A percentile compares a stretch with the other conserved stretches of the same genome.
Evolutionary conservation across 2,329 filamentous ascomycete genomes (phyloP).

Genomic region (Elsinoe ampelina): DNA sequence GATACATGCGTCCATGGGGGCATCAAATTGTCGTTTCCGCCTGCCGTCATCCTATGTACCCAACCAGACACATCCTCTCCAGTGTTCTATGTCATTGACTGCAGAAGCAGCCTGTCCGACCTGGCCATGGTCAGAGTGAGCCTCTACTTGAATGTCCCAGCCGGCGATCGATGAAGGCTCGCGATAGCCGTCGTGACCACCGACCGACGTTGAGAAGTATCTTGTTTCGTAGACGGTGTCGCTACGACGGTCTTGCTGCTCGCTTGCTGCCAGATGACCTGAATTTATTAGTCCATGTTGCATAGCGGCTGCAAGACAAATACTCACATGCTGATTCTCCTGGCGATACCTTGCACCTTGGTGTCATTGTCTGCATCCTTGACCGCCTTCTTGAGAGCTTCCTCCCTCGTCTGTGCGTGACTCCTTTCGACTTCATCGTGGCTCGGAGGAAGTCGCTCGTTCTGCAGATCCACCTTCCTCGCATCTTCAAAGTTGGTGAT

Average conservation of each 20-base stretch:
- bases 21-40: slow-evolving; percentile 7
- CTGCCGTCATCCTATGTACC: neutral
- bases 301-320: no score
- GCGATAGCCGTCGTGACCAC: neutral
- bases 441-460: slow-evolving; percentile 84
- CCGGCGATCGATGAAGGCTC: neutral
- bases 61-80: neutral
- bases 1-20: slow-evolving; percentile 5
- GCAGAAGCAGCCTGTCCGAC: neutral
- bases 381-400: slow-evolving; percentile 76
- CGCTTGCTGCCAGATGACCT: slow-evolving; percentile 8
- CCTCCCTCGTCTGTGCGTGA: slow-evolving; percentile 68
- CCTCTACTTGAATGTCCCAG: neutral
- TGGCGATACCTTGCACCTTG: slow-evolving; percentile 74
- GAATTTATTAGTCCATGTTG: no score
- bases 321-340: slow-evolving; percentile 91
- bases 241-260: slow-evolving; percentile 3
- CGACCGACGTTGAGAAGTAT: neutral
- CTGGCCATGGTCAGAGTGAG: neutral
- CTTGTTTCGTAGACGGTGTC: neutral
- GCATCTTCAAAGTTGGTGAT: slow-evolving; percentile 97
- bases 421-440: slow-evolving; percentile 84
- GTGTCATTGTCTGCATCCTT: slow-evolving; percentile 88
- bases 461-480: slow-evolving; percentile 91
- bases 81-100: neutral